phyloP scores from a whole-genome alignment of 2,329 filamentous ascomycete species.

The Fusarium sp. region DNA sequence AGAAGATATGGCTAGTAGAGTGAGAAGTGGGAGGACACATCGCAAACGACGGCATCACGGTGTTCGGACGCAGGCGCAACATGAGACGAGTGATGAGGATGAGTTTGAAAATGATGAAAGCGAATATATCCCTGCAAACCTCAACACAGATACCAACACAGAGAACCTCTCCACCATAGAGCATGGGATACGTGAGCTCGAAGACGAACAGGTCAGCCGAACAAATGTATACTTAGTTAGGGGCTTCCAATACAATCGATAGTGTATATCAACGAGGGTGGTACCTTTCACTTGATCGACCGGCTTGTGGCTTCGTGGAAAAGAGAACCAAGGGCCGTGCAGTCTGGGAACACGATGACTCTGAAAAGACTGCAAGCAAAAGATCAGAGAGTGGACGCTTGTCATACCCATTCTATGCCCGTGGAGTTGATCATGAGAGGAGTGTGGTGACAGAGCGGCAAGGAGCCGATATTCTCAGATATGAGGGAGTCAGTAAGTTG shows the following conservation, averaged over 20 bases:
- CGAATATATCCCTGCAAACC: conserved; percentile 41
- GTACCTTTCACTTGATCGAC: conserved; percentile 74
- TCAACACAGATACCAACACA: conserved; percentile 17
- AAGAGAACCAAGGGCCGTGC: conserved; percentile 43
- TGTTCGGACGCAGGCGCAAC: conserved; percentile 7
- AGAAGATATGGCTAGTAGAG: conserved; percentile 56
- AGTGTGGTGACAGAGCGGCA: conserved; percentile 75
- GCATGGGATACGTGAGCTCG: conserved; percentile 59
- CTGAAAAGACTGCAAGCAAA: not conserved
- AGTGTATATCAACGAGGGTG: conserved; percentile 76
- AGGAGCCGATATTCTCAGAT: conserved; percentile 69
- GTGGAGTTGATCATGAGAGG: conserved; percentile 71
- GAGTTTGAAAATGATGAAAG: conserved; percentile 24
- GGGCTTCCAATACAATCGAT: conserved; percentile 74
- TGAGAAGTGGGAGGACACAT: conserved; percentile 33
- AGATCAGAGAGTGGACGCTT: conserved; percentile 43
- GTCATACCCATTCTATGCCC: conserved; percentile 72
- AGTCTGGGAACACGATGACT: conserved; percentile 21
- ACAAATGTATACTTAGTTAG: conserved; percentile 76
- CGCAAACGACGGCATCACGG: conserved; percentile 28
- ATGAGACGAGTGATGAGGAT: conserved; percentile 47
- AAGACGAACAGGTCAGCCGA: conserved; percentile 66
- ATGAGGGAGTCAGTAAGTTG: conserved; percentile 71
- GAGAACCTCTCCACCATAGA: conserved; percentile 54
- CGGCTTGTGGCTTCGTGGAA: conserved; percentile 68